Evolutionary conservation across 441 rosid species (phyloP), one percentile per base, ranked within the genome.

Genomic region (Pelargonium fulgidum): DNA sequence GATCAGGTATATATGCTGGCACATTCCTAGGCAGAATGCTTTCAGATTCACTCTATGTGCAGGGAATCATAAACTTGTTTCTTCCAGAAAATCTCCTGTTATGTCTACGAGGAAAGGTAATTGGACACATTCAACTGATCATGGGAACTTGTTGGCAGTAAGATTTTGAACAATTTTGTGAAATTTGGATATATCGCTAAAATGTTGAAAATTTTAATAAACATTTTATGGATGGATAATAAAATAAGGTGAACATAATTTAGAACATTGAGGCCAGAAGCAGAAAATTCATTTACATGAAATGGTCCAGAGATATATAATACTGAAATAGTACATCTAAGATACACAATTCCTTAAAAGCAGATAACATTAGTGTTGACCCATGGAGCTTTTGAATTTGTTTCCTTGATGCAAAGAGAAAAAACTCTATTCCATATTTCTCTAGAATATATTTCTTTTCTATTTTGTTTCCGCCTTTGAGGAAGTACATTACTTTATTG

Each of bases 401-500:
- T 44, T 44, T 44, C 48, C 48, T 44, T 44, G 48, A 8, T 8
- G 2, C 13, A 52, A 52, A n/a, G 59, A 52, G 20, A 52, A 4
- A 16, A 54, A 9, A 16, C 17, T 54, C 61, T 54, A 54, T 5
- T 6, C 11, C 36, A 19, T 61, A 19, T 20, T 20, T 61, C 7
- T 9, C 5, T 44, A 24, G 72, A 20, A 19, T 22, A 66, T 63
- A 11, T 47, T 65, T 70, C 29, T 70, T 16, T 72, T 63, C 19
- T n/a, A 2, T 50, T 50, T 52, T 63, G 62, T 71, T 54, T 74
- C 65, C 65, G 69, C 77, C 47, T 64, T 72, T 64, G 64, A 39
- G 44, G 79, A 78, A 64, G 42, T 77, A 74, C 71, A 70, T 74
- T 70, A 70, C 54, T 68, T 76, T 73, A 33, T 66, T 67, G 62